Percentiles rank a stretch among this genome's conserved stretches.
phyloP scores from a whole-genome alignment of 495 filamentous ascomycete species.

The Entonaema liquescens region DNA sequence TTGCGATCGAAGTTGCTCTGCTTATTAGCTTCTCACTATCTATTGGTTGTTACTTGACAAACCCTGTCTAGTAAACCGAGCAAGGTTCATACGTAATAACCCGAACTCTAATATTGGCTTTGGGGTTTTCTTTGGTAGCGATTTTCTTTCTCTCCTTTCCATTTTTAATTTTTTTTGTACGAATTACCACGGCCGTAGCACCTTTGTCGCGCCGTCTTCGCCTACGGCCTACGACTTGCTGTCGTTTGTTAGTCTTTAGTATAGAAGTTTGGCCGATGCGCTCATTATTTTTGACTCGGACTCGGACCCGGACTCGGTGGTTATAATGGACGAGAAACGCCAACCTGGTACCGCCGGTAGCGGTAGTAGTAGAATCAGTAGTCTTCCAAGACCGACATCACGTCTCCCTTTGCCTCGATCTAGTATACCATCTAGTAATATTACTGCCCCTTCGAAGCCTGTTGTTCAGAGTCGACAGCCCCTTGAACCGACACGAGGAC shows the following conservation, averaged over 20 bases:
- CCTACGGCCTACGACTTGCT: conserved; percentile 6
- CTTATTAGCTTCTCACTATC: conserved; percentile 8
- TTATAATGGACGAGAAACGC: conserved; percentile 51
- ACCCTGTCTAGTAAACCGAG: conserved; percentile 18
- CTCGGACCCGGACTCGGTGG: neutral
- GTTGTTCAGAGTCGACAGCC: conserved; percentile 13
- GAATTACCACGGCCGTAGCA: conserved; percentile 10
- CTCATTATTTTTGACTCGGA: conserved; percentile 13
- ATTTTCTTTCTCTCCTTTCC: conserved; percentile 19
- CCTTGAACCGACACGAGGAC: conserved; percentile 28
- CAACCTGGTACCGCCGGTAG: conserved; percentile 18
- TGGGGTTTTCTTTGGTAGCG: neutral
- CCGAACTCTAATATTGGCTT: conserved; percentile 37
- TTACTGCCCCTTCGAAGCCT: neutral
- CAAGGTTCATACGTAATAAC: conserved; percentile 31
- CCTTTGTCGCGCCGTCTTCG: conserved; percentile 15
- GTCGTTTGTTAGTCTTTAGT: neutral
- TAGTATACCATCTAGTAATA: conserved; percentile 17
- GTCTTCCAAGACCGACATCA: conserved; percentile 44
- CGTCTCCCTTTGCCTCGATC: conserved; percentile 47
- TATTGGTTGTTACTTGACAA: conserved; percentile 19
- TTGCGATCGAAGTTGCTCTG: conserved; percentile 23
- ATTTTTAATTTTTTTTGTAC: neutral
- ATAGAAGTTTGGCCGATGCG: conserved; percentile 16
- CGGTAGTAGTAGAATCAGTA: conserved; percentile 28